These are phyloP conservation scores for Leptodontidium sp. DNA, from an alignment of 2,329 filamentous ascomycete species.

Conservation along the genomic window DNA sequence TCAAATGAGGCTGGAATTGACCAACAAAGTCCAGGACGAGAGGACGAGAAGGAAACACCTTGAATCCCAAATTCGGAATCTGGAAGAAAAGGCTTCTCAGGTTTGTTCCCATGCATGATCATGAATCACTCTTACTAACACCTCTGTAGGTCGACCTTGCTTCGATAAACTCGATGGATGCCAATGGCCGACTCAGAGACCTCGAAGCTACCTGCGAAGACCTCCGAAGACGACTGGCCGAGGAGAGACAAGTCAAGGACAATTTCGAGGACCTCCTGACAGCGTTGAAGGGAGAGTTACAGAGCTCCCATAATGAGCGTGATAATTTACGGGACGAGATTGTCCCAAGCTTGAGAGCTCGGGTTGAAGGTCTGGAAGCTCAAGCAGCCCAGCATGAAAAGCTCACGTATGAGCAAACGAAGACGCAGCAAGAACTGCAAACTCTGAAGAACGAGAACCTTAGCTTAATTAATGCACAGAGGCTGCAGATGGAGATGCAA, in stretches of 20 bases:
- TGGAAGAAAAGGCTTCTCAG: constrained; percentile 80
- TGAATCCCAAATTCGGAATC: constrained; percentile 82
- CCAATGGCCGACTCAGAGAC: constrained; percentile 72
- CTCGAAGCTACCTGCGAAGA: constrained; percentile 85
- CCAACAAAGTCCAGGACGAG: constrained; percentile 88
- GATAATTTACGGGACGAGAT: constrained; percentile 92
- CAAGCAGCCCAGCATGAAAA: constrained; percentile 77
- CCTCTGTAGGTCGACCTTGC: constrained; percentile 50
- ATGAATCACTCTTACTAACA: constrained; percentile 33
- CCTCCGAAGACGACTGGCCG: constrained; percentile 78
- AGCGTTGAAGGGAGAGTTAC: constrained; percentile 82
- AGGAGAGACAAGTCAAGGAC: constrained; percentile 87
- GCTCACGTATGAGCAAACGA: constrained; percentile 80
- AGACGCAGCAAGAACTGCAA: constrained; percentile 87
- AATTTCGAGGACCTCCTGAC: constrained; percentile 93
- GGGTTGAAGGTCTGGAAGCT: constrained; percentile 79
- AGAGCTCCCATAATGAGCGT: constrained; percentile 84
- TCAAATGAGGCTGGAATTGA: constrained; percentile 83
- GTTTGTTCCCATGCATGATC: constrained; percentile 46
- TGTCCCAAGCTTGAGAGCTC: constrained; percentile 78
- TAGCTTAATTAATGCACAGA: constrained; percentile 54
- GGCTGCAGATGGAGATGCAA: constrained; percentile 56
- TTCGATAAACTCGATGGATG: constrained; percentile 64
- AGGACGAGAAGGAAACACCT: constrained; percentile 76
- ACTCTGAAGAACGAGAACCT: constrained; percentile 73